Percentiles rank a stretch among this genome's conserved stretches.
Evolutionary conservation across 179 eudicot species (phyloP).

Genomic region (Nepenthes alata): DNA sequence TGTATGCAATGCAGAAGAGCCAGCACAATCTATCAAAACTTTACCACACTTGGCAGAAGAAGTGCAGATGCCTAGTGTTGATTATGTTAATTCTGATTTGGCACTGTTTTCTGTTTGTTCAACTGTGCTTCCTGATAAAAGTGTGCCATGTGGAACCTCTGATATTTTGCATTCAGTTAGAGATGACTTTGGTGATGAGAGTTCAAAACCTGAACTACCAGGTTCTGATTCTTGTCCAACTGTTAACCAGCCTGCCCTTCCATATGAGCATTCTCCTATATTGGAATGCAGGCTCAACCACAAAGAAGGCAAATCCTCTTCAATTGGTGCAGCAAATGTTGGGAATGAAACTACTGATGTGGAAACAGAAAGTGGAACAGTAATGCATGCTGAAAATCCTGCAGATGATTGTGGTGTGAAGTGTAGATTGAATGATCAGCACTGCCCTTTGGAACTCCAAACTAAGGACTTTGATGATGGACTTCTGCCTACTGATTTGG

Average conservation of each 20-base stretch:
- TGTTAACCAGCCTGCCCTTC: slow-evolving; percentile 7
- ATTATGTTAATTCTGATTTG: slow-evolving; percentile 6
- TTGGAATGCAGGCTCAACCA: slow-evolving; percentile 11
- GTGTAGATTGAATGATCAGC: neutral
- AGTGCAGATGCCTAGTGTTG: slow-evolving; percentile 9
- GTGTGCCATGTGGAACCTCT: slow-evolving; percentile 8
- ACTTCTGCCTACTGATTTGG: slow-evolving; percentile 12
- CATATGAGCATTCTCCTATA: slow-evolving; percentile 9
- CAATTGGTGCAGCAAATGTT: slow-evolving; percentile 9
- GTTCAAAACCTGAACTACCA: slow-evolving; percentile 10
- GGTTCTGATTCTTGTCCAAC: slow-evolving; percentile 6
- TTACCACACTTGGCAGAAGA: slow-evolving; percentile 10
- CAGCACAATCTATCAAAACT: slow-evolving; percentile 6
- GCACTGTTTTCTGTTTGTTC: slow-evolving; percentile 4
- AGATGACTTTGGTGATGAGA: slow-evolving; percentile 14
- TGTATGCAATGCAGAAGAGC: slow-evolving; percentile 10
- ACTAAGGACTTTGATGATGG: slow-evolving; percentile 12
- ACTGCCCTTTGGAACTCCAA: slow-evolving; percentile 2
- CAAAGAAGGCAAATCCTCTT: slow-evolving; percentile 13
- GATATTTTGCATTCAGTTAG: slow-evolving; percentile 10
- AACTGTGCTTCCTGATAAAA: slow-evolving; percentile 7
- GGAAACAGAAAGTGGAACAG: slow-evolving; percentile 14
- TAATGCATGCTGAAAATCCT: slow-evolving; percentile 5
- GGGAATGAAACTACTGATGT: slow-evolving; percentile 8
- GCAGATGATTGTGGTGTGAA: slow-evolving; percentile 6